A percentile compares a stretch with the other conserved stretches of the same genome.
Evolutionary conservation across 78 protist genomes (phyloP).

Genomic region (Tieghemostelium lacteum): DNA sequence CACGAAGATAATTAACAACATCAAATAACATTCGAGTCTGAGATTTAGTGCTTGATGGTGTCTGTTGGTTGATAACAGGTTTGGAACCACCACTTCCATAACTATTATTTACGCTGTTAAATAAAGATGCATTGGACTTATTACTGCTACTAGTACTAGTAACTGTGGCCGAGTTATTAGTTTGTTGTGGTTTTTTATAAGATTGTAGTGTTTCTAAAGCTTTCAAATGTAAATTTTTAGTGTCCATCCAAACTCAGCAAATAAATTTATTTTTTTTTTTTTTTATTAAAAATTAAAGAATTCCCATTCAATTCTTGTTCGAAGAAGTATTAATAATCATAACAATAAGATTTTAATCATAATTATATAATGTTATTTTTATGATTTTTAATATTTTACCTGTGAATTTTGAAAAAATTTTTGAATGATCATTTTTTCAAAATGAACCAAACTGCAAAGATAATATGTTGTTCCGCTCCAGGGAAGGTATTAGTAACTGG

Average conservation of each 20-base stretch:
- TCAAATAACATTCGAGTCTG: constrained; percentile 27
- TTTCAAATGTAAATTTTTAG: constrained; percentile 7
- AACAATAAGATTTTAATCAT: too few relatives aligned
- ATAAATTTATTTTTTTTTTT: too few relatives aligned
- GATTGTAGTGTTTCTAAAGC: constrained; percentile 13
- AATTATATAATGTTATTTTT: too few relatives aligned
- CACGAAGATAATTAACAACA: constrained; percentile 17
- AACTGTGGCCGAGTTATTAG: not conserved
- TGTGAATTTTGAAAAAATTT: too few relatives aligned
- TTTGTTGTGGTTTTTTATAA: not conserved
- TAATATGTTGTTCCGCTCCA: constrained; percentile 80
- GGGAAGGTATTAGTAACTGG: constrained; percentile 93
- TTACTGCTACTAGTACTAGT: not conserved
- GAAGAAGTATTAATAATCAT: too few relatives aligned
- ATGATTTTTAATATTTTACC: too few relatives aligned
- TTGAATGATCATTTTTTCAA: not conserved
- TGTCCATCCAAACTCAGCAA: constrained; percentile 6
- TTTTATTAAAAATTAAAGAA: too few relatives aligned
- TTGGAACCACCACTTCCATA: not conserved
- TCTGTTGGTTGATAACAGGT: not conserved
- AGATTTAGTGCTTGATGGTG: constrained; percentile 18
- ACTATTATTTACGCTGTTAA: not conserved
- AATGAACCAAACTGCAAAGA: not conserved
- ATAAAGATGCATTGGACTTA: not conserved
- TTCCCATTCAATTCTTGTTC: too few relatives aligned